Evolutionary conservation across 306 rosid species (phyloP).

Genomic region (Begonia fuchsioides): DNA sequence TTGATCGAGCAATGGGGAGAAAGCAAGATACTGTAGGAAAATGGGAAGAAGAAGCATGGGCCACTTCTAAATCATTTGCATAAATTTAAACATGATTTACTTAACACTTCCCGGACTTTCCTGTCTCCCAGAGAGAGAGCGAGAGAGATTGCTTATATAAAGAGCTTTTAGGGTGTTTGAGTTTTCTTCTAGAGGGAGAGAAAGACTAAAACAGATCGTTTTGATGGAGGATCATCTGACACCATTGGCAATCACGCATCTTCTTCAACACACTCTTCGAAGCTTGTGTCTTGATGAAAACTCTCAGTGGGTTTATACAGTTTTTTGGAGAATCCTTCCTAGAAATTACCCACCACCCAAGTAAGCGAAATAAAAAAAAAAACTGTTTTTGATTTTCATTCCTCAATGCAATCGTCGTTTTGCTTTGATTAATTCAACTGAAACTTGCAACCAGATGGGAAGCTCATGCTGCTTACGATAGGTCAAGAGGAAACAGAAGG

Average conservation of each 20-base stretch:
- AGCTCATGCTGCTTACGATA: constrained; percentile 77
- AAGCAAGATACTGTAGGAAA: constrained; percentile 12
- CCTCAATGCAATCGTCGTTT: no score
- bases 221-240: constrained; percentile 70
- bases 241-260: constrained; percentile 81
- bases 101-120: background rate
- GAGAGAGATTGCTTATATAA: constrained; percentile 25
- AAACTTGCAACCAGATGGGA: constrained; percentile 55
- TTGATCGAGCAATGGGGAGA: background rate
- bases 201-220: constrained; percentile 5
- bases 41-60: constrained; percentile 14
- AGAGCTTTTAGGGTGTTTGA: constrained; percentile 31
- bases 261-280: constrained; percentile 92
- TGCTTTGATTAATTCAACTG: no score
- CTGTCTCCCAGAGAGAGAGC: background rate
- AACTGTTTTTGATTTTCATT: no score
- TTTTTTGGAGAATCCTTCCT: constrained; percentile 98
- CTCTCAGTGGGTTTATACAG: constrained; percentile 95
- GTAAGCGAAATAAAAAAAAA: constrained; percentile 25
- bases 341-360: constrained; percentile 97
- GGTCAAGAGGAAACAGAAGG: constrained; percentile 98
- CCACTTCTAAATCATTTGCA: background rate
- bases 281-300: constrained; percentile 81
- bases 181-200: constrained; percentile 28
- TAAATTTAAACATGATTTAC: background rate